Evolutionary conservation across 345 rosid genomes (phyloP).

Genomic region (Arabidopsis thaliana): DNA sequence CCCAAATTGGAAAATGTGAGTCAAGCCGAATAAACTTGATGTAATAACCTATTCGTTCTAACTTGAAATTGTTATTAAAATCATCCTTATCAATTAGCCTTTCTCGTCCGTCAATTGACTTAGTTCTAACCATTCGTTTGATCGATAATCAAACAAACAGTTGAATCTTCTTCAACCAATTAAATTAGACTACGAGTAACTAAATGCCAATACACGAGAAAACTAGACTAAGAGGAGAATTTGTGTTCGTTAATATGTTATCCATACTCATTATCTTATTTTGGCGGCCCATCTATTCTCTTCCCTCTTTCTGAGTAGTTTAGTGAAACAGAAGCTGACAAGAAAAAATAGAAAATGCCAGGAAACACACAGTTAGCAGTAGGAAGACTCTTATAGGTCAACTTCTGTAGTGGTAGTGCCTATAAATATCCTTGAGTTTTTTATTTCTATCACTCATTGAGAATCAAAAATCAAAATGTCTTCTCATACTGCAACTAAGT

Average conservation of each 20-base stretch:
- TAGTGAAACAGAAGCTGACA: not conserved
- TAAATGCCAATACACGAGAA: not conserved
- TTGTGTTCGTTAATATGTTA: not conserved
- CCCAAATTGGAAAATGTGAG: no score
- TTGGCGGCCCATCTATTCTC: not conserved
- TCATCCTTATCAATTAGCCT: no score
- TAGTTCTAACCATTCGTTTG: no score
- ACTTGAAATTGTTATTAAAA: no score
- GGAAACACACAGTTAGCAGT: not conserved
- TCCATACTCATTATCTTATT: not conserved
- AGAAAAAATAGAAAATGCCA: not conserved
- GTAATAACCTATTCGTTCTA: no score
- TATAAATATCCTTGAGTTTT: not conserved
- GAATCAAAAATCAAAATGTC: conserved; percentile 15
- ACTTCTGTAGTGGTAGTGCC: not conserved
- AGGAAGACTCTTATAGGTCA: not conserved
- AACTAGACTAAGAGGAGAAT: not conserved
- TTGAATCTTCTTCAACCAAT: no score
- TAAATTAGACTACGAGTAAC: not conserved
- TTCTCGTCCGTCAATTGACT: no score
- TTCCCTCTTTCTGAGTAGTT: not conserved
- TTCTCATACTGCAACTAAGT: not conserved
- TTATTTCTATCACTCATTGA: no score
- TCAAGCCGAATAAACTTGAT: no score
- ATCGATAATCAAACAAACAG: no score